A percentile compares a stretch with the other conserved stretches of the same genome.
These are phyloP conservation scores for Aethionema arabicum DNA, from an alignment of 345 rosid genomes.

Conservation along the genomic window DNA sequence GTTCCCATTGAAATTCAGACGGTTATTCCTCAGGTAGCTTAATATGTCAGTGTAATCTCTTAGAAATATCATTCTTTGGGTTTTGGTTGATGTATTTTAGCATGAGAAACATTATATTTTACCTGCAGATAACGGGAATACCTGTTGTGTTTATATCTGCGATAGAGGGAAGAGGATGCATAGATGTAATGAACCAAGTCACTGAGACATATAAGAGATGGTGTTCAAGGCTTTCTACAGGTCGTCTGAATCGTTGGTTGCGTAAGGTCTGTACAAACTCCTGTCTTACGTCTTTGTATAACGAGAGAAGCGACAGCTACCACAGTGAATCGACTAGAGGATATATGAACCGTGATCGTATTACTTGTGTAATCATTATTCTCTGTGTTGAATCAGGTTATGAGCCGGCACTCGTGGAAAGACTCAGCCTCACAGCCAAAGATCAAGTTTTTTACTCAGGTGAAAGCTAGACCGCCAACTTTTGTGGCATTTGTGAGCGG, in stretches of 20 bases:
- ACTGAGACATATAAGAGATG: constrained; percentile 72
- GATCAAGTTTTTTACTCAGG: constrained; percentile 95
- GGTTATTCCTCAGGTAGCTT: constrained; percentile 80
- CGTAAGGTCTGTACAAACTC: constrained; percentile 52
- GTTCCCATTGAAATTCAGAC: constrained; percentile 94
- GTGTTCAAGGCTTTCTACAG: constrained; percentile 87
- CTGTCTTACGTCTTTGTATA: too few species aligned
- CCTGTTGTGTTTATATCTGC: constrained; percentile 89
- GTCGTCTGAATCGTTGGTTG: constrained; percentile 91
- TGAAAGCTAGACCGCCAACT: constrained; percentile 97
- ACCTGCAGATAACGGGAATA: constrained; percentile 71
- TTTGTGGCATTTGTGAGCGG: constrained; percentile 83
- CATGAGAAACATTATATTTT: constrained; percentile 14
- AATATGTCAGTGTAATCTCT: neutral
- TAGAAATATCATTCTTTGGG: neutral
- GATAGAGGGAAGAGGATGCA: constrained; percentile 78
- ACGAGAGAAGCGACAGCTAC: too few species aligned
- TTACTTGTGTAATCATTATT: constrained; percentile 7
- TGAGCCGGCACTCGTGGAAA: constrained; percentile 98
- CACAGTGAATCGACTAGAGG: neutral
- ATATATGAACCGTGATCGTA: neutral
- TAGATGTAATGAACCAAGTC: constrained; percentile 71
- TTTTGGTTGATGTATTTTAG: too few species aligned
- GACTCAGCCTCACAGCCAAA: constrained; percentile 82
- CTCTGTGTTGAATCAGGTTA: constrained; percentile 47